Percentiles rank a stretch among this genome's conserved stretches.
Conservation (phyloP, 2,329 filamentous ascomycete species). For the Phoma sp. region DNA sequence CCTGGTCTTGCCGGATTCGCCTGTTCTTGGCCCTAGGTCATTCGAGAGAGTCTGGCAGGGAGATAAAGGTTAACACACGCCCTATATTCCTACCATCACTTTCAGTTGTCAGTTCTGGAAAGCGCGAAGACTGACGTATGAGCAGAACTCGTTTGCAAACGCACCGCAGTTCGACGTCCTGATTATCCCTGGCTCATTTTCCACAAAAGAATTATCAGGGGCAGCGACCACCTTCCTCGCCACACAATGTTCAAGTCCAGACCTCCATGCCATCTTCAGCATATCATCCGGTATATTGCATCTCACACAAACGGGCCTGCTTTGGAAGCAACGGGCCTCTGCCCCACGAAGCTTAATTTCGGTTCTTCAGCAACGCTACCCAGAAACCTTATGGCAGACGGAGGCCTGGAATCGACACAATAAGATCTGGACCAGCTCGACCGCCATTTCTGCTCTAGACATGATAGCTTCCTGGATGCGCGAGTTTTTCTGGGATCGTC, state of each 20-base stretch:
- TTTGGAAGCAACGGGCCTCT: constrained; percentile 37
- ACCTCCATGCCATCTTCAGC: constrained; percentile 39
- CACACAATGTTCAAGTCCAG: constrained; percentile 33
- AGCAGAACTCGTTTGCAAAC: constrained; percentile 45
- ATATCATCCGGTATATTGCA: constrained; percentile 43
- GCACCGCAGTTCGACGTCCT: constrained; percentile 47
- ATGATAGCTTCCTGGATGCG: constrained; percentile 46
- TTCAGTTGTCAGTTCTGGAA: background rate
- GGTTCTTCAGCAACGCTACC: constrained; percentile 36
- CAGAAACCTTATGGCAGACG: constrained; percentile 40
- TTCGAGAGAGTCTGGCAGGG: constrained; percentile 46
- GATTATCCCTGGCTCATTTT: constrained; percentile 44
- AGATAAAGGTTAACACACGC: constrained; percentile 47
- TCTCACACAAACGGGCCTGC: constrained; percentile 37
- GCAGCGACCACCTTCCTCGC: constrained; percentile 37
- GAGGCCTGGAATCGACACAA: constrained; percentile 40
- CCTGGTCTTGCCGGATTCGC: constrained; percentile 45
- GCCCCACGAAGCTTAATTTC: constrained; percentile 37
- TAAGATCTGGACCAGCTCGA: constrained; percentile 45
- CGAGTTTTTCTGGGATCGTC: constrained; percentile 49
- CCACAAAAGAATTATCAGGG: constrained; percentile 28
- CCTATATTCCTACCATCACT: constrained; percentile 21
- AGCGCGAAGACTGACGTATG: constrained; percentile 24
- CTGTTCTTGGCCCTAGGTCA: constrained; percentile 40
- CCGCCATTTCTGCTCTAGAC: constrained; percentile 40